Evolutionary conservation across 2,329 filamentous ascomycete genomes (phyloP), one percentile per base, ranked within the genome.

Genomic region (Diaporthe australafricana): DNA sequence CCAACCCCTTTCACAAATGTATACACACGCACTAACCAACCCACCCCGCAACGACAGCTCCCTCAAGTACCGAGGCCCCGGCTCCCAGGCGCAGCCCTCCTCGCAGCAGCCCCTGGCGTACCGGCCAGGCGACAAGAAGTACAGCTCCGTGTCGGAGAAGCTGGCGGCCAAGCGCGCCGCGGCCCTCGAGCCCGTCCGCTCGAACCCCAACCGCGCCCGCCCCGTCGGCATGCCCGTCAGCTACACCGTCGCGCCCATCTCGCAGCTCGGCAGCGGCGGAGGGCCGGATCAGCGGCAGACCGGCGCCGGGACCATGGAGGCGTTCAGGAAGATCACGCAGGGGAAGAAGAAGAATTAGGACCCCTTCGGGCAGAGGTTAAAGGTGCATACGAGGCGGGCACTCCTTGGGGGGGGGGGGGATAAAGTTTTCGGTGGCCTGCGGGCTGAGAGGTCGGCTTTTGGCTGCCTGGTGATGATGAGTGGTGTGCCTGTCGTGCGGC

Each of bases 311-410:
- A 90, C 90, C 72, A 84, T 89, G 79, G 90, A 91, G 75, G 90
- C 90, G 1, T 92, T 92, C 82, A 85, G 89, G 74, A 90, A 86
- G 82, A 91, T 92, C 86, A 90, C 89, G 12, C 86, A 89, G 77
- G 91, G 89, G 81, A 86, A 85, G 74, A 91, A 91, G 83, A 89
- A 89, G 83, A 73, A 65, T 35, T 52, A 70, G 30, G 56, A 50
- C 6, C 12, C 25, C 22, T 14, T 50, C 45, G 45, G 4, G 5
- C 5, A 35, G 32, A 27, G n/a, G 25, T 25, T 30, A 6, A 9
- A 42, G 16, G 20, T 20, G 56, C 8, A 30, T 9, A n/a, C 3
- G 6, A n/a, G 8, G 14, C 20, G 5, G n/a, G n/a, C n/a, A n/a
- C 9, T 25, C 11, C 56, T 60, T 27, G 32, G 30, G n/a, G n/a